These are phyloP conservation scores for Neolentinus lepideus DNA, from an alignment of 1,284 basidiomycete genomes.

Conservation along the genomic window DNA sequence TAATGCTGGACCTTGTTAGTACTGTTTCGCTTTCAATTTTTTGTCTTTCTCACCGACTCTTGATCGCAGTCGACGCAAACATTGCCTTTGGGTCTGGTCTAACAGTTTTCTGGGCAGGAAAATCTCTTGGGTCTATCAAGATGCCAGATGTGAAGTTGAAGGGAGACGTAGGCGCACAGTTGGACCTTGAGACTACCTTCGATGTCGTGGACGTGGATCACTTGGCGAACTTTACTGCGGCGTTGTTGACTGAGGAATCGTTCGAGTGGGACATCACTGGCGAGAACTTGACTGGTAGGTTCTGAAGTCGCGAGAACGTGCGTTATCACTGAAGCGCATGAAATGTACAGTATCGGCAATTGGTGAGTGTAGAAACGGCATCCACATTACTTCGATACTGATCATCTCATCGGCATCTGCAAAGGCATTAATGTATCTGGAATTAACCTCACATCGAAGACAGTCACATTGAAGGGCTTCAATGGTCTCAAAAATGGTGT, in stretches of 20 bases:
- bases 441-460: slow-evolving; percentile 49
- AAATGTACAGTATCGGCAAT: slow-evolving; percentile 40
- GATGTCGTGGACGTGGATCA: slow-evolving; percentile 52
- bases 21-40: not conserved
- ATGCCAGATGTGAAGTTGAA: slow-evolving; percentile 53
- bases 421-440: slow-evolving; percentile 54
- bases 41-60: slow-evolving; percentile 7
- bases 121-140: slow-evolving; percentile 52
- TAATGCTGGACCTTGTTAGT: slow-evolving; percentile 71
- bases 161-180: slow-evolving; percentile 57
- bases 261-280: slow-evolving; percentile 73
- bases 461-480: slow-evolving; percentile 66
- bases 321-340: slow-evolving; percentile 1
- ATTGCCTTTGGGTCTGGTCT: slow-evolving; percentile 65
- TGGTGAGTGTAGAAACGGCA: slow-evolving; percentile 23
- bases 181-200: slow-evolving; percentile 53
- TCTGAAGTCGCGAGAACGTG: not conserved
- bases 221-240: slow-evolving; percentile 64
- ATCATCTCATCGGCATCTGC: not conserved
- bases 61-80: slow-evolving; percentile 54
- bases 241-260: slow-evolving; percentile 57
- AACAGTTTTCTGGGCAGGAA: slow-evolving; percentile 55
- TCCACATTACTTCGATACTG: not conserved
- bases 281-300: slow-evolving; percentile 54
- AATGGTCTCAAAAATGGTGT: slow-evolving; percentile 64